phyloP scores from a whole-genome alignment of 257 asterid species.

The Schizonepeta tenuifolia region DNA sequence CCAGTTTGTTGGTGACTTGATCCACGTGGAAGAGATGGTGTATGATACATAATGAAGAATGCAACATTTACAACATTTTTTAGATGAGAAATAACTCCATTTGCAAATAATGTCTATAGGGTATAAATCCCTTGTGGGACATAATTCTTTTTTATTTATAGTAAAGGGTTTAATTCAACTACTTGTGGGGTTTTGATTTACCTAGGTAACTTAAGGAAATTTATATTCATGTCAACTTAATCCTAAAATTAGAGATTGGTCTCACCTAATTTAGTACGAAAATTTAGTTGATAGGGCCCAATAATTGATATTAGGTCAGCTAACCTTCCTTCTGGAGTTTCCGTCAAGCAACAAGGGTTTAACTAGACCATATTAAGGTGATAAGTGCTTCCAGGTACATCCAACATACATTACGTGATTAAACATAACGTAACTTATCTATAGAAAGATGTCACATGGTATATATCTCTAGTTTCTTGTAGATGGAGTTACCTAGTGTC shows the following conservation, averaged over 20 bases:
- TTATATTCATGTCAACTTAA: background rate
- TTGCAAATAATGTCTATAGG: background rate
- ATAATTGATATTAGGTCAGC: background rate
- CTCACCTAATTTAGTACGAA: background rate
- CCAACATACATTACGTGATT: background rate
- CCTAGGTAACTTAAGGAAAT: background rate
- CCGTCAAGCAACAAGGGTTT: background rate
- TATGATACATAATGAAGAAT: background rate
- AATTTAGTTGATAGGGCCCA: background rate
- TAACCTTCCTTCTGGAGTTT: background rate
- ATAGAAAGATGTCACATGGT: background rate
- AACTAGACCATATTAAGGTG: background rate
- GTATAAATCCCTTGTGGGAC: no score
- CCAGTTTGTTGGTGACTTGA: no score
- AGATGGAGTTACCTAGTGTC: slow-evolving; percentile 14
- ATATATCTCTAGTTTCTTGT: background rate
- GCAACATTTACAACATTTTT: background rate
- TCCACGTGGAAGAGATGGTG: background rate
- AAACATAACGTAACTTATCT: slow-evolving; percentile 12
- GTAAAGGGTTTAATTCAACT: background rate
- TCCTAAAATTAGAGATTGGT: background rate
- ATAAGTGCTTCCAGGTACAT: background rate
- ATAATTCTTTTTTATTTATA: background rate
- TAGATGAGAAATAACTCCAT: background rate
- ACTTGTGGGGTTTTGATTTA: background rate